Percentiles rank a stretch among this genome's conserved stretches.
Conservation (phyloP, 1,284 basidiomycete genomes). For the Microbotryomycetes sp. region DNA sequence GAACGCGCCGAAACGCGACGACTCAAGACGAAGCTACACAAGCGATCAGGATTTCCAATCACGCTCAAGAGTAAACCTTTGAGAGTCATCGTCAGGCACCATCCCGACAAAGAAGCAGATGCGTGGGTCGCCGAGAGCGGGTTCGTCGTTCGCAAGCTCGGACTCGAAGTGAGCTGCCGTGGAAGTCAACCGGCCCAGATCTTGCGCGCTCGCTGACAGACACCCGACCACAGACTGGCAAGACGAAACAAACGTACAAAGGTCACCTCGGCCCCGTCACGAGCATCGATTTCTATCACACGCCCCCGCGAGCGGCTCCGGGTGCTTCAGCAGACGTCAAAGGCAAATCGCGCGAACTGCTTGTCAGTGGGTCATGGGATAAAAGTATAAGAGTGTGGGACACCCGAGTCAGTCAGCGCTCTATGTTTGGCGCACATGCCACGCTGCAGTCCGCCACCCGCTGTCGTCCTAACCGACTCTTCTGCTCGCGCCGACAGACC, state of each 20-base stretch:
- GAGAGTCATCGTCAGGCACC: constrained; percentile 53
- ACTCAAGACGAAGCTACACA: constrained; percentile 16
- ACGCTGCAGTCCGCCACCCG: too few species aligned
- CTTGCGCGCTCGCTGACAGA: neutral
- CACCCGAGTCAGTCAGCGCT: constrained; percentile 51
- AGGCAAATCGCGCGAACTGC: constrained; percentile 39
- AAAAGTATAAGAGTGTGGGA: constrained; percentile 82
- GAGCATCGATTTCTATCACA: constrained; percentile 56
- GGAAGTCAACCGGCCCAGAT: neutral
- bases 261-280: constrained; percentile 85
- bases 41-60: constrained; percentile 64
- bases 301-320: too few species aligned
- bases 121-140: constrained; percentile 85
- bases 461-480: neutral
- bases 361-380: constrained; percentile 88
- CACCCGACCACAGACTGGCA: constrained; percentile 58
- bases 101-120: constrained; percentile 35
- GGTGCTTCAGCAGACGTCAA: constrained; percentile 39
- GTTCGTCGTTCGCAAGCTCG: constrained; percentile 61
- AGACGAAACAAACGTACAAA: constrained; percentile 61
- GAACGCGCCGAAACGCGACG: constrained; percentile 16
- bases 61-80: constrained; percentile 67
- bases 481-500: constrained; percentile 49
- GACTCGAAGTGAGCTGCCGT: constrained; percentile 60
- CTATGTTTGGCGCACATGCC: neutral